Conservation (phyloP, 164 flowering plant species). For the Stephania japonica region DNA sequence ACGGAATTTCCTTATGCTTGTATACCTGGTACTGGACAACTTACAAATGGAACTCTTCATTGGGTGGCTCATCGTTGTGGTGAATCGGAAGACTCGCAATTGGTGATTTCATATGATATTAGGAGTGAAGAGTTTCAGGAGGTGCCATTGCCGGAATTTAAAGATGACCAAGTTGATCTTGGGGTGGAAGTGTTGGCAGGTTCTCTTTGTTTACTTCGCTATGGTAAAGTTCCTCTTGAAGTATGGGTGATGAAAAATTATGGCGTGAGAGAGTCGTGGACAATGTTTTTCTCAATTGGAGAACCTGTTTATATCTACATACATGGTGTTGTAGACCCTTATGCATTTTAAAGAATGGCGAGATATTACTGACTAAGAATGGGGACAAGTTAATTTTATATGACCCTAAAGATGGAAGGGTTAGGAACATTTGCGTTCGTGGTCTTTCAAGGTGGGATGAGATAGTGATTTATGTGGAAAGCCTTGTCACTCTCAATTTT, state of each 20-base stretch:
- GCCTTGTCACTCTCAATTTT: constrained; percentile 2
- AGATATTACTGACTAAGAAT: background rate
- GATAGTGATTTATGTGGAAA: constrained; percentile 1
- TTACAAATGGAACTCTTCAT: constrained; percentile 22
- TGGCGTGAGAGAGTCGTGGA: constrained; percentile 6
- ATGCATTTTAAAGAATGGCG: background rate
- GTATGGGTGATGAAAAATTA: constrained; percentile 7
- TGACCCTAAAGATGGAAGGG: constrained; percentile 1
- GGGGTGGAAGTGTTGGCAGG: background rate
- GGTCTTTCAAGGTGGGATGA: constrained; percentile 5
- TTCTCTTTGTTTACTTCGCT: background rate
- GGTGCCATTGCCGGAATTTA: constrained; percentile 14
- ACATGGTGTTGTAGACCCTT: background rate
- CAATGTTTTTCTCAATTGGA: background rate
- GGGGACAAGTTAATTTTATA: background rate
- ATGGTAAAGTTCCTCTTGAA: background rate
- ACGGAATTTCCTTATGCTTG: no score
- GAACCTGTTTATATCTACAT: no score
- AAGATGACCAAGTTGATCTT: background rate
- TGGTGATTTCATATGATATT: constrained; percentile 21
- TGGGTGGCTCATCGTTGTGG: constrained; percentile 17
- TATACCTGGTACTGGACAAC: background rate
- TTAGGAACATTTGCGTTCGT: background rate
- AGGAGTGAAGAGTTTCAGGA: constrained; percentile 9
- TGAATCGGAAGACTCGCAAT: background rate